Base-by-base conservation (phyloP, 2,329 filamentous ascomycete species). In the Ophiostoma piceae region DNA sequence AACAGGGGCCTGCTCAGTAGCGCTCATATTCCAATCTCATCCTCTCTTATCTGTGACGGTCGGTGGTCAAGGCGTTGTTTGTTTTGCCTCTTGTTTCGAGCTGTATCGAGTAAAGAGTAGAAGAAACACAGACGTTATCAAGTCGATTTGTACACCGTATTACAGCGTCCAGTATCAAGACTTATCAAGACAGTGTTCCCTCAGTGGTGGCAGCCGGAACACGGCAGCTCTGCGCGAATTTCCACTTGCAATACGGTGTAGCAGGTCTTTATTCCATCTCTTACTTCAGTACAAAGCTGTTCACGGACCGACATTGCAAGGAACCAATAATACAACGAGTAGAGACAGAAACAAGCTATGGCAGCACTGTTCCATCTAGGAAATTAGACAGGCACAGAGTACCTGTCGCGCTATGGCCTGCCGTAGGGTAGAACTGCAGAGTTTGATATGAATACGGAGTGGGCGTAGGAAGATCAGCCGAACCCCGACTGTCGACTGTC, bases 341-440 rank as follows among this genome's bases (percentile, higher is more conserved):
- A 43, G 47, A 54, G 22, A 54, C 47, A n/a, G 22, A 12, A 32
- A 4, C 22, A 16, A 29, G 35, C 32, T 32, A 26, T 41, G 35
- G 69, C 47, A 68, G 62, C 68, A 70, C 67, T 68, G 41, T 54
- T 64, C 71, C 68, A 43, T 57, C 22, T 66, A 29, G 54, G 67
- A 68, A 64, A 71, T 65, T 62, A 70, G 43, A 32, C 43, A 68
- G 71, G 43, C 71, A 70, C 68, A 4, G 65, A 39, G 64, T n/a
- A 66, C n/a, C 19, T n/a, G 37, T 29, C 32, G 60, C 35, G 60
- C 32, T 62, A 32, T 62, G 26, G 57, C 22, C n/a, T 26, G 19
- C 19, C 16, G 16, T 43, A 16, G 26, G 26, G 26, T 29, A 29
- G 26, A 57, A 26, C 11, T 26, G 4, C 16, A 19, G 51, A 35